Evolutionary conservation across 208 protist species (phyloP).

Genomic region (Leishmania braziliensis): DNA sequence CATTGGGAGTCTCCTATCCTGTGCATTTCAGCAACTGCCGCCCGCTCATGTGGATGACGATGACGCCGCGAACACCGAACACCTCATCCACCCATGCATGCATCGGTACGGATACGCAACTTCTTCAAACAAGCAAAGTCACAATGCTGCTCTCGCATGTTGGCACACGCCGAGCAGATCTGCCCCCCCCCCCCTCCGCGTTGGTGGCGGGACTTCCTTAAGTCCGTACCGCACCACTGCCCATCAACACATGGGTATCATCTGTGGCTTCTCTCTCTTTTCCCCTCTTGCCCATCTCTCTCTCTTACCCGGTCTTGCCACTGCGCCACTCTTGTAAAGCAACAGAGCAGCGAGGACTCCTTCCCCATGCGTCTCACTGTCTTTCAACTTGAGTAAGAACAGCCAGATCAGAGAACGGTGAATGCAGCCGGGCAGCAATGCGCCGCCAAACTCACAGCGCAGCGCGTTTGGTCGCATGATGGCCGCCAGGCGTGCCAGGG

Average conservation of each 20-base stretch:
- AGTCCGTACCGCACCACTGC: not conserved
- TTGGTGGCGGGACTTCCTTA: not conserved
- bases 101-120: not conserved
- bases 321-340: not conserved
- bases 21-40: not conserved
- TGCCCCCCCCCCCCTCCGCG: not conserved
- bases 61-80: not conserved
- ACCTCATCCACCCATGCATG: not conserved
- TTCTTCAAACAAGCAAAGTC: not conserved
- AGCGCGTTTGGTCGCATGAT: constrained; percentile 22
- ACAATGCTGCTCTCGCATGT: not conserved
- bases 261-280: not conserved
- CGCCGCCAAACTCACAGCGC: not conserved
- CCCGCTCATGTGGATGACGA: not conserved
- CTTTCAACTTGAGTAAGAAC: not conserved
- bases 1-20: not conserved
- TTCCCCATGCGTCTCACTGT: not conserved
- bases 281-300: not conserved
- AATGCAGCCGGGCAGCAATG: constrained; percentile 2
- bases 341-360: not conserved
- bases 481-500: constrained; percentile 7
- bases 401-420: not conserved
- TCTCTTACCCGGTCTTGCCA: not conserved
- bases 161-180: not conserved
- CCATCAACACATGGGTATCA: not conserved